These are phyloP conservation scores for Macadamia integrifolia DNA, from an alignment of 164 flowering plant species.

Conservation along the genomic window DNA sequence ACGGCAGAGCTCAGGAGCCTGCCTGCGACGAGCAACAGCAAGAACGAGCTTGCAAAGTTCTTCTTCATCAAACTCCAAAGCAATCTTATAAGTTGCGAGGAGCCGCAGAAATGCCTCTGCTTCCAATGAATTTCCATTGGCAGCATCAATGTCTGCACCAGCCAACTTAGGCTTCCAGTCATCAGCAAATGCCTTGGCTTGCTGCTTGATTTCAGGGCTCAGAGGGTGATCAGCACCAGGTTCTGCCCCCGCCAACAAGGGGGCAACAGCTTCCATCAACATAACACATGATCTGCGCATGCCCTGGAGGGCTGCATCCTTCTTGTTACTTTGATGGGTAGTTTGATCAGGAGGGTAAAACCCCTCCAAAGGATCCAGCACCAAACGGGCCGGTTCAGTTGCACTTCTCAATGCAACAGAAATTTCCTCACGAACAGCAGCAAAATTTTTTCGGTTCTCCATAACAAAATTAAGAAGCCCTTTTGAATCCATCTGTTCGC, in stretches of 20 bases:
- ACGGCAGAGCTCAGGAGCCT: slow-evolving; percentile 70
- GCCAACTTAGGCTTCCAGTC: slow-evolving; percentile 68
- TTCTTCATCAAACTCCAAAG: slow-evolving; percentile 71
- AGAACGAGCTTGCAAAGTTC: slow-evolving; percentile 75
- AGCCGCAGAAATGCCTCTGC: slow-evolving; percentile 73
- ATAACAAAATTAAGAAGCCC: slow-evolving; percentile 51
- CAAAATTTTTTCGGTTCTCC: slow-evolving; percentile 41
- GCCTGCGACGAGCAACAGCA: slow-evolving; percentile 54
- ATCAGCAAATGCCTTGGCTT: slow-evolving; percentile 73
- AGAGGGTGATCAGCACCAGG: slow-evolving; percentile 42
- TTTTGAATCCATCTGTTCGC: slow-evolving; percentile 68
- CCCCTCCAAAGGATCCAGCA: slow-evolving; percentile 60
- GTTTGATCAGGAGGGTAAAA: slow-evolving; percentile 47
- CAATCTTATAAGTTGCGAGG: slow-evolving; percentile 61
- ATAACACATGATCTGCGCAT: slow-evolving; percentile 51
- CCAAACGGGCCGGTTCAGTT: slow-evolving; percentile 56
- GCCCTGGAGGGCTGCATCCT: slow-evolving; percentile 54
- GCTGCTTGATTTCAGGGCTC: slow-evolving; percentile 55
- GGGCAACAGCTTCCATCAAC: slow-evolving; percentile 56
- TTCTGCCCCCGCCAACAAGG: slow-evolving; percentile 45
- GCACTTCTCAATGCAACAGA: slow-evolving; percentile 69
- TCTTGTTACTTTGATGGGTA: slow-evolving; percentile 31
- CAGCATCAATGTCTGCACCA: slow-evolving; percentile 38
- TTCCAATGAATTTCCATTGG: slow-evolving; percentile 64
- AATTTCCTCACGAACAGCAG: slow-evolving; percentile 45